Evolutionary conservation across 78 protist genomes (phyloP).

Genomic region (Emiliania huxleyi): DNA sequence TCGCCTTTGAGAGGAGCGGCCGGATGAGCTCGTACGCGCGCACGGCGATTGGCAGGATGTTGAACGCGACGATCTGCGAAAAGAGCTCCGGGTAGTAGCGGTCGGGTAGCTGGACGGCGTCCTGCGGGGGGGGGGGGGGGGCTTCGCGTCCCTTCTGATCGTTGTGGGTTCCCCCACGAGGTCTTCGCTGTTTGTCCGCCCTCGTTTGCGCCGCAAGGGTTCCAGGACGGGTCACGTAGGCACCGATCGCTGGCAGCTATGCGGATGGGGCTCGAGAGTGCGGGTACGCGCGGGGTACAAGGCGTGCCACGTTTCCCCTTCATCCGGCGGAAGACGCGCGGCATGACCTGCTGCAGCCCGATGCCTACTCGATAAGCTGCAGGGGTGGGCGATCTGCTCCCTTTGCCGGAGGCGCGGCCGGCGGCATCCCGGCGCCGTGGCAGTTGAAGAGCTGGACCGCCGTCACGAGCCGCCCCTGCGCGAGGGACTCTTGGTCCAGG

Average conservation of each 20-base stretch:
- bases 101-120: neutral
- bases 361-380: neutral
- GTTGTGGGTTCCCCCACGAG: no score
- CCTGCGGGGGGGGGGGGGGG: no score
- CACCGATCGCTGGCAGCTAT: no score
- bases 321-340: neutral
- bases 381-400: no score
- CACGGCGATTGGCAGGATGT: neutral
- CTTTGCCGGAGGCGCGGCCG: neutral
- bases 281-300: no score
- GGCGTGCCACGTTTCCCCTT: no score
- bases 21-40: neutral
- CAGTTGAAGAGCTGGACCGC: neutral
- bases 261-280: no score
- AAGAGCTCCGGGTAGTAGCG: neutral
- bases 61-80: neutral
- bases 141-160: no score
- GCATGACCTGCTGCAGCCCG: neutral
- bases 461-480: neutral
- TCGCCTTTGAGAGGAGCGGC: neutral
- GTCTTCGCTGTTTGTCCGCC: no score
- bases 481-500: neutral
- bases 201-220: no score
- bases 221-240: no score
- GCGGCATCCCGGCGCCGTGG: neutral